Conservation (phyloP, 164 flowering plant genomes). For the Berberis thunbergii region DNA sequence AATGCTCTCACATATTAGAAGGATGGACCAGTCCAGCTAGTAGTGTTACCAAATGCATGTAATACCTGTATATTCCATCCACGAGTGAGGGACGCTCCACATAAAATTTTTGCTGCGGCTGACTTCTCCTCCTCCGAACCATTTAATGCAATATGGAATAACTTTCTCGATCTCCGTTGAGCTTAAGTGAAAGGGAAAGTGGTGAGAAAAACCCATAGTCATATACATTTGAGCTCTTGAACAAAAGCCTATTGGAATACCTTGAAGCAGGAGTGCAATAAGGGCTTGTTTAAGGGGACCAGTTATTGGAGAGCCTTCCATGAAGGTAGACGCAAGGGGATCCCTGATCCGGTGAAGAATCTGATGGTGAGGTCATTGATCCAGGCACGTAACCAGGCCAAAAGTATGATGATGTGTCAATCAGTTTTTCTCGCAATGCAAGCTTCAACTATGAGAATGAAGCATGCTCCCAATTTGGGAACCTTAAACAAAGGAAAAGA, state of each 20-base stretch:
- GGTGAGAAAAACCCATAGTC: background rate
- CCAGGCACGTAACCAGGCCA: slow-evolving; percentile 80
- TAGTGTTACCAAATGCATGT: slow-evolving; percentile 1
- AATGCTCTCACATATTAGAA: slow-evolving; percentile 1
- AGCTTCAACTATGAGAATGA: slow-evolving; percentile 93
- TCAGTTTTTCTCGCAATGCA: slow-evolving; percentile 79
- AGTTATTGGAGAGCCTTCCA: slow-evolving; percentile 65
- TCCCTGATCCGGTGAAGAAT: slow-evolving; percentile 35
- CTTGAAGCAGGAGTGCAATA: slow-evolving; percentile 75
- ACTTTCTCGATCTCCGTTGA: slow-evolving; percentile 56
- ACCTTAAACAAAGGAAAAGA: too few relatives aligned
- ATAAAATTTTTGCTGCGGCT: slow-evolving; percentile 62
- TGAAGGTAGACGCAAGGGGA: slow-evolving; percentile 78
- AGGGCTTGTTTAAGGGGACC: slow-evolving; percentile 45
- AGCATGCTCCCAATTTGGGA: slow-evolving; percentile 66
- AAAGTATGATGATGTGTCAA: slow-evolving; percentile 73
- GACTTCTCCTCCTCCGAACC: slow-evolving; percentile 54
- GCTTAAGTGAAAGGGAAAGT: slow-evolving; percentile 25
- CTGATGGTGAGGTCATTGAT: slow-evolving; percentile 32
- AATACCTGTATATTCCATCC: slow-evolving; percentile 79
- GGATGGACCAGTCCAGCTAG: background rate
- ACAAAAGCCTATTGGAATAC: slow-evolving; percentile 23
- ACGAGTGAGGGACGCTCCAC: slow-evolving; percentile 61
- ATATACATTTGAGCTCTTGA: slow-evolving; percentile 2
- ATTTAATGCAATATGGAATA: slow-evolving; percentile 53